Base-by-base conservation (phyloP, 768 basidiomycete species). In the Pleurotus citrinopileatus region DNA sequence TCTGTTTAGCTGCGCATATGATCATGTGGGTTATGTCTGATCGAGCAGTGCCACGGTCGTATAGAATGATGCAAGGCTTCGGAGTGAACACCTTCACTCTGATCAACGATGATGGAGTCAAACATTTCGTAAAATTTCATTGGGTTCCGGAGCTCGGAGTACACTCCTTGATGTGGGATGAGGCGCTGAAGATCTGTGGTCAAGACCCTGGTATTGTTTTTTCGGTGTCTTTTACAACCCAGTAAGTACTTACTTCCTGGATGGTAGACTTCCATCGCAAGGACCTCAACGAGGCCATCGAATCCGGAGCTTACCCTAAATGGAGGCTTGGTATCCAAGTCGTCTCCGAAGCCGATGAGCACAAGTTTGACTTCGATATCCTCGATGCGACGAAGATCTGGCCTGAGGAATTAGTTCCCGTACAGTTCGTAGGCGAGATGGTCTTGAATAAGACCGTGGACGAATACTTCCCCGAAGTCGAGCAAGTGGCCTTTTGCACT, bases 401-500 rank as follows among this genome's bases (percentile, higher is more conserved):
- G 82, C 91, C 91, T 0, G 84, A 92, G 65, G 88, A 92, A 53
- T 66, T 86, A 2, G 83, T 94, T 0, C 91, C 93, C 0, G 73
- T 94, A 12, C 75, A 87, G 60, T 74, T 81, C 57, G 86, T 95
- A 45, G 93, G 92, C 29, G 87, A 88, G 65, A 69, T 95, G 60
- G 79, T 83, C 2, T 66, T 89, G 28, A 74, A 88, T 60, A 74
- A 81, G 20, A 74, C 69, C 0, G 83, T 86, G 22, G 81, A 87
- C 50, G 88, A 91, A 61, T 94, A 80, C 72, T 94, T 94, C 71
- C 71, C 91, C 9, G 91, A 95, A 71, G 84, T 83, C 4, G 94
- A 96, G 69, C 92, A 94, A 68, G 86, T 86, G 50, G 93, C 92
- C 0, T 95, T 93, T 68, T 95, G 90, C 67, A 95, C 91, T 1